Base-by-base conservation (phyloP, 176 grass and related monocot genomes). In the Calamus simplicifolius region DNA sequence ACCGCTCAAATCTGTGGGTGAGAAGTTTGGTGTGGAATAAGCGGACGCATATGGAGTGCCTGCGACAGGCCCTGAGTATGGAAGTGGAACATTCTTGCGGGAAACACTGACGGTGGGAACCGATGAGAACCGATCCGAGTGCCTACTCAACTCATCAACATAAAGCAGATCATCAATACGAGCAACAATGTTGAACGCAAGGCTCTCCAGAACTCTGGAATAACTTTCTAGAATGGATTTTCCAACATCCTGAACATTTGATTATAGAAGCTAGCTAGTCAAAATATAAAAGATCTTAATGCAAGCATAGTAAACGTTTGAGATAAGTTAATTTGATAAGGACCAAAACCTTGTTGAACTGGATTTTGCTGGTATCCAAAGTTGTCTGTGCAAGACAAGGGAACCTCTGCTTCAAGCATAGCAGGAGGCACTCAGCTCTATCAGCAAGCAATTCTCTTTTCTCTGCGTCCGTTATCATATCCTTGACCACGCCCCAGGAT, bases 151-250 rank as follows among this genome's bases (percentile, higher is more conserved):
- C 16, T 93, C 78, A 54, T 97, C 73, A 26, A 85, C 84, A 29
- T 77, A 49, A 50, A 88, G 83, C 18, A 97, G 67, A 73, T 88
- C 81, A 69, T 97, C 92, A 66, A 97, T 85, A 76, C 92, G 90
- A 19, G 81, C 83, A 31, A 88, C 69, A 63, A 97, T 75, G 30
- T 76, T 96, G 55, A 76, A 89, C 16, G 92, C 86, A 50, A 90
- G 79, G 65, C 87, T 96, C 81, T 96, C 92, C 16, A 96, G 74
- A 12, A 96, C 92, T 66, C 92, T 87, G 19, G 87, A 96, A 61
- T 96, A 96, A 50, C 92, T 90, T 60, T 96, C 92, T 10, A 96
- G 78, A 70, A 97, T 88, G 35, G 93, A 85, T 54, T 91, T 88
- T 31, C 87, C 93, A 70, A 96, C 77, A 61, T 96, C 91, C 86